These are phyloP conservation scores for Fagopyrum tataricum DNA, from an alignment of 148 eudicot genomes.

Conservation along the genomic window DNA sequence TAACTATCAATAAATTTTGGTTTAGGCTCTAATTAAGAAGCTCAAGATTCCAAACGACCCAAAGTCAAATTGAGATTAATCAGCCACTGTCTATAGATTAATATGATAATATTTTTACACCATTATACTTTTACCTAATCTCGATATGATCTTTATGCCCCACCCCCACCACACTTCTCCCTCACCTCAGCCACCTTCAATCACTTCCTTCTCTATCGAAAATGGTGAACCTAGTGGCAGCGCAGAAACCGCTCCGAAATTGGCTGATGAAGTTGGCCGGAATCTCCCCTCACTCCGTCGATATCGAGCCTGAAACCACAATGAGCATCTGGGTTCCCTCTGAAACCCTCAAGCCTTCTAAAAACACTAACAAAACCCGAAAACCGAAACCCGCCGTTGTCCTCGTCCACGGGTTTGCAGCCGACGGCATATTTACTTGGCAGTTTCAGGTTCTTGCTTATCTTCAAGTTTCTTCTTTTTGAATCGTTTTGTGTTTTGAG, in stretches of 20 bases:
- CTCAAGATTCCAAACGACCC: too few species aligned
- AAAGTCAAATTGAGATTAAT: too few species aligned
- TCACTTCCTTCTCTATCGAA: neutral
- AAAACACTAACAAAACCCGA: neutral
- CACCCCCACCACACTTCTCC: too few species aligned
- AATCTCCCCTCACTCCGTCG: slow-evolving; percentile 43
- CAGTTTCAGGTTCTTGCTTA: slow-evolving; percentile 8
- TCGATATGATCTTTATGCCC: too few species aligned
- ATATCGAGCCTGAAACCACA: slow-evolving; percentile 20
- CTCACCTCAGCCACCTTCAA: too few species aligned
- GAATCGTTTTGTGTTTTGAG: too few species aligned
- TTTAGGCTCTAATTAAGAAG: too few species aligned
- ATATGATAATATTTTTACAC: too few species aligned
- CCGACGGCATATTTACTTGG: slow-evolving; percentile 27
- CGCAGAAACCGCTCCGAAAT: slow-evolving; percentile 54
- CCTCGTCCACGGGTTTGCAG: slow-evolving; percentile 23
- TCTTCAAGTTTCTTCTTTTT: too few species aligned
- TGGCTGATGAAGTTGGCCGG: slow-evolving; percentile 79
- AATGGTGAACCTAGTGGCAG: slow-evolving; percentile 85
- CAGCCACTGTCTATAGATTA: too few species aligned
- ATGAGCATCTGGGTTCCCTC: neutral
- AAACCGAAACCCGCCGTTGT: slow-evolving; percentile 23
- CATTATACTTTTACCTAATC: too few species aligned
- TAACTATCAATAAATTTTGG: too few species aligned
- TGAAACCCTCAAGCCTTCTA: neutral